These are phyloP conservation scores for Filobasidium wieringae DNA, from an alignment of 768 basidiomycete species.

Conservation along the genomic window DNA sequence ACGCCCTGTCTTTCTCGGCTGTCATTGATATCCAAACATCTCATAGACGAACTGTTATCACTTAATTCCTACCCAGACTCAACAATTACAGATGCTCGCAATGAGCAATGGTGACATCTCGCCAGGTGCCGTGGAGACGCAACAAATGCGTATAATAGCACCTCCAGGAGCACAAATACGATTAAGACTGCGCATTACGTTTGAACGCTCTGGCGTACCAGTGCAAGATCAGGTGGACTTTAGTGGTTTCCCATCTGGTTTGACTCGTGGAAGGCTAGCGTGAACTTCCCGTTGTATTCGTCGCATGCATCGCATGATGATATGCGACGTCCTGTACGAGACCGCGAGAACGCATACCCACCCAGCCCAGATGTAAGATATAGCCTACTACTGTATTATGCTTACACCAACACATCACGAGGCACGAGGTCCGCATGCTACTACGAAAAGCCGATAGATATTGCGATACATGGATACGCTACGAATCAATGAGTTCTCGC, in stretches of 20 bases:
- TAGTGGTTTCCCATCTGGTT: constrained; percentile 59
- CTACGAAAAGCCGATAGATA: no score
- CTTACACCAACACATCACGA: no score
- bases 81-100: constrained; percentile 93
- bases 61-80: constrained; percentile 50
- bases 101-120: constrained; percentile 76
- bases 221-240: constrained; percentile 93
- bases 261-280: constrained; percentile 30
- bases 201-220: constrained; percentile 53
- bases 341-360: no score
- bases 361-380: no score
- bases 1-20: neutral
- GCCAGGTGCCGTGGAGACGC: constrained; percentile 74
- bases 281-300: no score
- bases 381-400: no score
- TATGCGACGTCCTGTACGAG: no score
- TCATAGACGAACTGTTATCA: neutral
- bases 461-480: no score
- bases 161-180: constrained; percentile 71
- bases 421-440: no score
- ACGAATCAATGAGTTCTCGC: no score
- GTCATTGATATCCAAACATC: neutral
- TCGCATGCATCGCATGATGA: no score
- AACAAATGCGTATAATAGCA: constrained; percentile 85
- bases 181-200: constrained; percentile 74